Conservation (phyloP, 2,329 filamentous ascomycete species). For the Pseudopyricularia javanii region DNA sequence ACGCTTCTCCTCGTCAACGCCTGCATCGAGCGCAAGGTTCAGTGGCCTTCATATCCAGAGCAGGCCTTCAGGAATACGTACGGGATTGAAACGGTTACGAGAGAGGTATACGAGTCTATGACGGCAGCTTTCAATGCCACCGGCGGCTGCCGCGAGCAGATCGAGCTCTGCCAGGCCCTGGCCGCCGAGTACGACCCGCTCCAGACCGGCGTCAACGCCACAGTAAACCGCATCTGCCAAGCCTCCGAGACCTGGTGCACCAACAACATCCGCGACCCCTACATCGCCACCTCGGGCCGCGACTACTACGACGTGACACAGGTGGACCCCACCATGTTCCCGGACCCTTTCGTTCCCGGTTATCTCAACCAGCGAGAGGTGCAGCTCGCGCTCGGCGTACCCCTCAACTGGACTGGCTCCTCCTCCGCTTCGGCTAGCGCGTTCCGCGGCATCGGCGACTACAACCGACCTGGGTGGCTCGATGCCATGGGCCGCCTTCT, state of each 20-base stretch:
- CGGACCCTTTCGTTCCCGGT: constrained; percentile 44
- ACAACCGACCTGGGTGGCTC: constrained; percentile 49
- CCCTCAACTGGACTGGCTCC: constrained; percentile 43
- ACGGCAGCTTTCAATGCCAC: constrained; percentile 29
- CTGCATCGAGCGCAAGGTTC: constrained; percentile 51
- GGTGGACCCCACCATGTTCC: constrained; percentile 44
- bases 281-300: constrained; percentile 36
- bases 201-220: constrained; percentile 23
- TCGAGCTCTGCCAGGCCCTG: constrained; percentile 36
- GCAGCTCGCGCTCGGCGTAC: constrained; percentile 47
- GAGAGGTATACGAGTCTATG: constrained; percentile 31
- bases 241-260: constrained; percentile 43
- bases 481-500: constrained; percentile 47
- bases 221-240: constrained; percentile 34
- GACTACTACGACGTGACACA: constrained; percentile 52
- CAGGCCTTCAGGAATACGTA: constrained; percentile 57
- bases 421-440: constrained; percentile 31
- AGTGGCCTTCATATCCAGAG: constrained; percentile 41
- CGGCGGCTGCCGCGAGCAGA: constrained; percentile 40
- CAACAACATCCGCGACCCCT: constrained; percentile 42
- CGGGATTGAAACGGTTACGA: constrained; percentile 43
- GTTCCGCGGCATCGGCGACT: constrained; percentile 43
- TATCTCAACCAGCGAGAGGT: constrained; percentile 50
- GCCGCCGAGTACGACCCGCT: constrained; percentile 23
- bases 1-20: constrained; percentile 62